Evolutionary conservation across 116 monocot genomes (phyloP).

Genomic region (Iris pallida): DNA sequence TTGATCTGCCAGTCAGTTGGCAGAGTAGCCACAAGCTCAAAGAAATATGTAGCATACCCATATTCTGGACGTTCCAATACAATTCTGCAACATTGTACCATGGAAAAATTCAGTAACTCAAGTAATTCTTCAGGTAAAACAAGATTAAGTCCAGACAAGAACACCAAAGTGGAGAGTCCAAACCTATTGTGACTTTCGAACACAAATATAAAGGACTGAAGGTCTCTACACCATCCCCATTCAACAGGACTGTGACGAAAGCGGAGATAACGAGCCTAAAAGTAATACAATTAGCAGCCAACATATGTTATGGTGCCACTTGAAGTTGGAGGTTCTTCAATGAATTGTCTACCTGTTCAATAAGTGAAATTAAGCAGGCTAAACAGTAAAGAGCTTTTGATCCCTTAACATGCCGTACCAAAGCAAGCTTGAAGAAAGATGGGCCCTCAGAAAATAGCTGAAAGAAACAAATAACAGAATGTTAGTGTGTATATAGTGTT

Average conservation of each 20-base stretch:
- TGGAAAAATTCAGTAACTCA: background rate
- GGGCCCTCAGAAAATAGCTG: conserved; percentile 65
- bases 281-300: conserved; percentile 6
- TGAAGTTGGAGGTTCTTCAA: background rate
- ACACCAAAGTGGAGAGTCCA: background rate
- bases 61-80: conserved; percentile 97
- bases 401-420: conserved; percentile 35
- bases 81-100: conserved; percentile 46
- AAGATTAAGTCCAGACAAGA: background rate
- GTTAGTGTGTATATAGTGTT: no score
- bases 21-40: conserved; percentile 71
- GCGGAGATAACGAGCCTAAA: conserved; percentile 63
- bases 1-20: conserved; percentile 84
- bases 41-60: conserved; percentile 98
- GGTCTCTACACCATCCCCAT: conserved; percentile 99
- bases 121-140: background rate
- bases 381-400: conserved; percentile 71
- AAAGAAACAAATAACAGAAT: background rate
- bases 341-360: conserved; percentile 64
- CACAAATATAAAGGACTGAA: conserved; percentile 93
- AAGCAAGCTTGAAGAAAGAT: conserved; percentile 44
- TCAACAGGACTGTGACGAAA: conserved; percentile 63
- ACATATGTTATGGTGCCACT: background rate
- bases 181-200: conserved; percentile 89
- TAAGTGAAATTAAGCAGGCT: conserved; percentile 77